These are phyloP conservation scores for Tetrapisispora phaffii DNA, from an alignment of 805 yeast species.

Conservation along the genomic window DNA sequence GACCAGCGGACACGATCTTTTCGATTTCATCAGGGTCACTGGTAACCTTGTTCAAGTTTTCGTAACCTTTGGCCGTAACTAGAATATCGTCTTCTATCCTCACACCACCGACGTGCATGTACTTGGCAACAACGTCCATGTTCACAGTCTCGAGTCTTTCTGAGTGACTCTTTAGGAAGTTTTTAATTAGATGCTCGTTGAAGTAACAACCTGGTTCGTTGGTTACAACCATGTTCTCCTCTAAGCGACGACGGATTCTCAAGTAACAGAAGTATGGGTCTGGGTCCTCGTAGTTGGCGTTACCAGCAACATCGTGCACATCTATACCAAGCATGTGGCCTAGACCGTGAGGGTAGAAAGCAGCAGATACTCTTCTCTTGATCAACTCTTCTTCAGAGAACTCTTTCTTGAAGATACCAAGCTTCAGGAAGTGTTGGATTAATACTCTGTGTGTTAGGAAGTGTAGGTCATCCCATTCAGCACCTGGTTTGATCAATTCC, in stretches of 20 bases:
- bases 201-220: conserved; percentile 95
- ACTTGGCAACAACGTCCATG: conserved; percentile 55
- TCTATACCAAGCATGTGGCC: conserved; percentile 93
- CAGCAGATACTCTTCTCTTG: conserved; percentile 58
- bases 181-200: conserved; percentile 68
- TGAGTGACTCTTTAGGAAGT: conserved; percentile 39
- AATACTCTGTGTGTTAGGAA: conserved; percentile 67
- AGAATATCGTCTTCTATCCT: conserved; percentile 90
- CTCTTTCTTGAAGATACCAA: conserved; percentile 66
- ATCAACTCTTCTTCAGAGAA: conserved; percentile 54
- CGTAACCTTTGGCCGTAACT: conserved; percentile 67
- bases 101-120: conserved; percentile 91
- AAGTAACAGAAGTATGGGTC: conserved; percentile 68
- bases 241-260: conserved; percentile 66
- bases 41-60: conserved; percentile 73
- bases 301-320: conserved; percentile 92
- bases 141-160: conserved; percentile 50
- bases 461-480: conserved; percentile 77
- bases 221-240: conserved; percentile 76
- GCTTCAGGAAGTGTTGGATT: conserved; percentile 54
- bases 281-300: conserved; percentile 74
- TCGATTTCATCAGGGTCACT: conserved; percentile 79
- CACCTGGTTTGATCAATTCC: conserved; percentile 72
- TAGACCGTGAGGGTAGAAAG: conserved; percentile 90
- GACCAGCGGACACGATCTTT: conserved; percentile 62